Evolutionary conservation across 768 basidiomycete genomes (phyloP).

Genomic region (Hypholoma fasciculare): DNA sequence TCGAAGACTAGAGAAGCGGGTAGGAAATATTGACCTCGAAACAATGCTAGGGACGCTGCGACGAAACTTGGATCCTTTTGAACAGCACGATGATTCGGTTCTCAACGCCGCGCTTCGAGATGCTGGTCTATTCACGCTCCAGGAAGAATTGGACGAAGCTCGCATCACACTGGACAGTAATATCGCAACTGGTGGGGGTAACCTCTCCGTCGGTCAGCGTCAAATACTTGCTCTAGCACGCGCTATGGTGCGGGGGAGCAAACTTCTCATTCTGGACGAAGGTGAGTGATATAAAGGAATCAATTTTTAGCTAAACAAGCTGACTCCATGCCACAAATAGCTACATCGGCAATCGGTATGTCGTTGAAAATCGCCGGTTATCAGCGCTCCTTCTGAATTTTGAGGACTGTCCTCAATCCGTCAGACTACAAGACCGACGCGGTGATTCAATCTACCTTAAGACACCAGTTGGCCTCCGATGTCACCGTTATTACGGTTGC

Average conservation of each 20-base stretch:
- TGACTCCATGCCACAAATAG: conserved; percentile 17
- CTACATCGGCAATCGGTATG: conserved; percentile 47
- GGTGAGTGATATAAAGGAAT: conserved; percentile 31
- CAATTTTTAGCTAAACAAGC: conserved; percentile 4
- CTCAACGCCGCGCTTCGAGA: conserved; percentile 38
- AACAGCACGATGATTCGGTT: conserved; percentile 48
- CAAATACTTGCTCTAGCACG: conserved; percentile 68
- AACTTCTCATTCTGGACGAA: conserved; percentile 61
- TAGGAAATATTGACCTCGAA: neutral
- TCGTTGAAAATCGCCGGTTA: neutral
- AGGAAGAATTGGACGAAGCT: conserved; percentile 44
- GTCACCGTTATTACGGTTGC: conserved; percentile 67
- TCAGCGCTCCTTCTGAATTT: no score
- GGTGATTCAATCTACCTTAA: conserved; percentile 68
- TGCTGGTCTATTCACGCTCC: conserved; percentile 34
- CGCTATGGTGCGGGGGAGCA: conserved; percentile 55
- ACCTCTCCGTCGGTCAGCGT: conserved; percentile 73
- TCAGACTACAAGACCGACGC: conserved; percentile 60
- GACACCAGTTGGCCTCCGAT: conserved; percentile 58
- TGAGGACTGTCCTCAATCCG: neutral
- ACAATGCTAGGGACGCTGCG: conserved; percentile 45
- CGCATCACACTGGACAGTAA: conserved; percentile 43
- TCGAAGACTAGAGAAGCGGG: conserved; percentile 1
- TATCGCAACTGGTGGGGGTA: conserved; percentile 56
- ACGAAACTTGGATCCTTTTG: conserved; percentile 64